Base-by-base conservation (phyloP, 768 basidiomycete species). In the Tulasnella sp. region DNA sequence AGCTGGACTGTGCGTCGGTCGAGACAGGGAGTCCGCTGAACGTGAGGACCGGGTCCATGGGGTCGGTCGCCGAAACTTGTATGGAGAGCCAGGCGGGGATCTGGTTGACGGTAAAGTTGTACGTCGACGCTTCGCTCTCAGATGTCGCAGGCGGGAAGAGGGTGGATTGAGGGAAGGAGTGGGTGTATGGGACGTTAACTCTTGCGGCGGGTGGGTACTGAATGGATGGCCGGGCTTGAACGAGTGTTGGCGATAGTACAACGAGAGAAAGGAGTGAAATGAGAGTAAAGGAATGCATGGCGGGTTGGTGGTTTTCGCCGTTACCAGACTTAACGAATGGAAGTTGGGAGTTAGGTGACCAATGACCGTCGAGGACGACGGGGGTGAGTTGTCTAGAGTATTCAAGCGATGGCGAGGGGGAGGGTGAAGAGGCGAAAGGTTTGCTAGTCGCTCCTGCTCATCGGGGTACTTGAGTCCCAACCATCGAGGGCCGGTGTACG, bases 61-160 rank as follows among this genome's bases (percentile, higher is more conserved):
- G 2, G 76, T 40, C 31, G 14, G 3, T 46, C 11, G 31, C 46
- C 48, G 76, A 54, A 12, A 46, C 46, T 34, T 40, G 24, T 14
- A 76, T 14, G n/a, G 7, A 37, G 7, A 76, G 48, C 76, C 76
- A 76, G 37, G 3, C 20, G 9, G 76, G 76, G 20, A 54, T 46
- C 42, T 46, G 44, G 76, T 50, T 54, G 5, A 34, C 48, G 22
- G 76, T 76, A 37, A 48, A 76, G 42, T 34, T 54, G 76, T 50
- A 76, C 11, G 41, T 54, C n/a, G 76, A 37, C 3, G 76, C 76
- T 44, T 76, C 48, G 41, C 22, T 7, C 24, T 46, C 34, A 8
- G 42, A 76, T 46, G 76, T 46, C 46, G 76, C 76, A 24, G 76
- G n/a, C 24, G 76, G 76, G n/a, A 76, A 76, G 44, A 76, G 42